Evolutionary conservation across 306 rosid genomes (phyloP).

Genomic region (Glycine tomentella): DNA sequence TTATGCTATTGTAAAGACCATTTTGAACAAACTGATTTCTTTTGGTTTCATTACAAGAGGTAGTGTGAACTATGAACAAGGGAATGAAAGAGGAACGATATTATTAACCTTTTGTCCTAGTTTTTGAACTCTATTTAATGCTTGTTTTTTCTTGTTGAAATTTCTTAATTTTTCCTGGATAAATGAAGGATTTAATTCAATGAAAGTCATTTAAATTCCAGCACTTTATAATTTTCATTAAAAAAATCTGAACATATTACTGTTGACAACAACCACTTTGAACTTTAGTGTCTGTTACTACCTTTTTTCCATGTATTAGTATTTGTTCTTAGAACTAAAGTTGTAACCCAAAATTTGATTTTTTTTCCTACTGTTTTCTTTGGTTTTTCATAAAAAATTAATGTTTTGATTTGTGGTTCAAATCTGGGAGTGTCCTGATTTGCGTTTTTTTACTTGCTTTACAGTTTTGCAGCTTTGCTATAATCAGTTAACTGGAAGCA

Average conservation of each 20-base stretch:
- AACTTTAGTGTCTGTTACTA: no score
- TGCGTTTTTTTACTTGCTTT: conserved; percentile 34
- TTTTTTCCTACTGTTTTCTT: no score
- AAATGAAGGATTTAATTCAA: conserved; percentile 18
- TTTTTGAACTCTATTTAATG: conserved; percentile 34
- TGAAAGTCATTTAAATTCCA: neutral
- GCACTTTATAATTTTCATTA: no score
- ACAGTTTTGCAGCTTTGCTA: conserved; percentile 88
- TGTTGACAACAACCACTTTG: no score
- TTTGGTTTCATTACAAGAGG: no score
- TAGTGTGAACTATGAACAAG: conserved; percentile 27
- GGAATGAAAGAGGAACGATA: conserved; percentile 17
- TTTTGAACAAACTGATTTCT: no score
- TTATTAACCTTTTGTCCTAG: conserved; percentile 26
- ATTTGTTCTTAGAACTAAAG: no score
- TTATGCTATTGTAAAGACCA: conserved; percentile 30
- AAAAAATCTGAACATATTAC: no score
- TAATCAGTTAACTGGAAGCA: conserved; percentile 78
- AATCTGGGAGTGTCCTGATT: conserved; percentile 39
- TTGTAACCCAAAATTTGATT: no score
- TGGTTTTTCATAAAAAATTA: no score
- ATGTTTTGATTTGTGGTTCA: no score
- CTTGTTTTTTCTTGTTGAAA: neutral
- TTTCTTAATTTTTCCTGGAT: neutral
- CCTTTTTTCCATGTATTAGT: no score